Conservation (phyloP, 1,284 basidiomycete species). For the Ganoderma lucidum region DNA sequence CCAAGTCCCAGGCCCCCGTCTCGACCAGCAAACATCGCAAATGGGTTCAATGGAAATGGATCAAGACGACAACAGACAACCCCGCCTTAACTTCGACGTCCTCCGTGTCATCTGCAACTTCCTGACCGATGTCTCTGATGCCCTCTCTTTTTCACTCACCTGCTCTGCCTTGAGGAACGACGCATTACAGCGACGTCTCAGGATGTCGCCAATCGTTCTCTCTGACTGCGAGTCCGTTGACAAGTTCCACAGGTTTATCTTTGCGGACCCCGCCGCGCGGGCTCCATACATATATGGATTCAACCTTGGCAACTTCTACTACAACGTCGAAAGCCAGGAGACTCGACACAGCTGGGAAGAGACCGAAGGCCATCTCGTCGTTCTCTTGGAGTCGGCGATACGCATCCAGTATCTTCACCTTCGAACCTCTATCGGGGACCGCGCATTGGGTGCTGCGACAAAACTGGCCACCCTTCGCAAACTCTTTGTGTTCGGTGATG, state of each 20-base stretch:
- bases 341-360: neutral
- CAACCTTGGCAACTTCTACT: neutral
- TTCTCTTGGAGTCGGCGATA: neutral
- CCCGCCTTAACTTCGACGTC: constrained; percentile 5
- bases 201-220: constrained; percentile 5
- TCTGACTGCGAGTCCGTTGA: neutral
- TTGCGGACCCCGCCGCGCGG: neutral
- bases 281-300: neutral
- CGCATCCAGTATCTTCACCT: neutral
- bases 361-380: neutral
- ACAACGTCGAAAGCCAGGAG: neutral
- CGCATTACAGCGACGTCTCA: constrained; percentile 1
- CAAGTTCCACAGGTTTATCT: neutral
- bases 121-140: constrained; percentile 5
- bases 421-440: neutral
- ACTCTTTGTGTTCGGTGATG: neutral
- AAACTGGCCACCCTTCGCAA: neutral
- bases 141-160: neutral
- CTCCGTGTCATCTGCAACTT: neutral
- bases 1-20: neutral
- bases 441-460: neutral
- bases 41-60: neutral
- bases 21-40: neutral
- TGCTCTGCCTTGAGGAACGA: constrained; percentile 5
- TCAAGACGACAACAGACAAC: neutral